Evolutionary conservation across 2,329 filamentous ascomycete species (phyloP), one percentile per base, ranked within the genome.

Genomic region (Apiospora marii): DNA sequence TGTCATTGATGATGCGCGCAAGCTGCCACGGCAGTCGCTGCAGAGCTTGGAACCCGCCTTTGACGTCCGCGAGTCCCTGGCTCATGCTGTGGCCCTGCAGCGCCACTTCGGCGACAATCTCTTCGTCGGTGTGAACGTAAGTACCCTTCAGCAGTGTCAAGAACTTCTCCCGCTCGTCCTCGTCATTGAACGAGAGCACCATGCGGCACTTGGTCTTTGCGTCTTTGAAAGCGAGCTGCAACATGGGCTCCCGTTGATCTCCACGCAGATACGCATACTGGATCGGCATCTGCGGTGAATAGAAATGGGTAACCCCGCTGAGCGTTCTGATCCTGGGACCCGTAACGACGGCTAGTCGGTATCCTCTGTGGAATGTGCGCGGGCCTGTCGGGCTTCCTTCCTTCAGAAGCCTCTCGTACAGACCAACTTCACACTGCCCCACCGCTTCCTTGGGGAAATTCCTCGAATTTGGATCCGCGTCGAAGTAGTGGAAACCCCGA

Each of bases 401-500:
- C 70, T 90, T 90, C 37, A 89, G 85, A 0, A 90, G 84, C 76
- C 89, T 92, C 80, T 97, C 94, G 78, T 96, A 97, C 4, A 98
- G 80, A 10, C 91, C 89, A 41, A 96, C 83, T 53, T 92, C 91
- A 80, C 94, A 97, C 58, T 90, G 87, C 49, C 89, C 86, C 6
- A 95, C 87, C 7, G 92, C 87, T 34, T 97, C 94, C 67, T 91
- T 88, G 6, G 94, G 94, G 80, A 98, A 98, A 1, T 89, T 87
- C 72, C 91, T 88, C 19, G 92, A 87, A 73, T 93, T 87, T n/a
- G 90, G 85, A 76, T 90, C 89, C 1, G 91, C 87, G 78, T 97
- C 94, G 78, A 94, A 92, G 80, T 96, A 96, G 78, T 96, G 93
- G 75, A 97, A 94, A 37, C 92, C 89, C 64, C 90, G 90, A 12